Evolutionary conservation across 2,329 filamentous ascomycete species (phyloP).

Genomic region (Diaporthe nobilis): DNA sequence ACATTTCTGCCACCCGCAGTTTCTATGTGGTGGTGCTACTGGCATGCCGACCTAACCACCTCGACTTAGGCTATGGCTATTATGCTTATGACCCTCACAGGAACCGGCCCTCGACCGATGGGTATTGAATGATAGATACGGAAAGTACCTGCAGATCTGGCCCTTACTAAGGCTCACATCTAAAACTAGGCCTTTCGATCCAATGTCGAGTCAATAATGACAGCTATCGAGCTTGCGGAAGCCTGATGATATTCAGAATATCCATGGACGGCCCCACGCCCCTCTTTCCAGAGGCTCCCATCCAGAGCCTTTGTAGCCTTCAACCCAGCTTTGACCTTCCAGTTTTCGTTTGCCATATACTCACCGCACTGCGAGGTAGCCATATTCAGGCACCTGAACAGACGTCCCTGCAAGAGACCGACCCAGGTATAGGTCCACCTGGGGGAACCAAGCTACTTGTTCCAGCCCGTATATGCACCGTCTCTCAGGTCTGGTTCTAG

Average conservation of each 20-base stretch:
- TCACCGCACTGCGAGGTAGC: neutral
- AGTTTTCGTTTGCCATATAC: neutral
- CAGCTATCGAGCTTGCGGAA: neutral
- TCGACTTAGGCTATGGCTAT: neutral
- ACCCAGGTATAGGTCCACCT: neutral
- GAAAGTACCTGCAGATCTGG: neutral
- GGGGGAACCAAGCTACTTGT: neutral
- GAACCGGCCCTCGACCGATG: too few relatives aligned
- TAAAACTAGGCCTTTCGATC: too few relatives aligned
- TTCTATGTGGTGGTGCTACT: neutral
- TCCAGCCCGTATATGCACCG: neutral
- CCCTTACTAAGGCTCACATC: rapidly evolving
- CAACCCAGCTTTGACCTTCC: neutral
- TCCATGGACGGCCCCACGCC: neutral
- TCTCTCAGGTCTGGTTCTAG: neutral
- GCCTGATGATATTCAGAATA: neutral
- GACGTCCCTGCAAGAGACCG: neutral
- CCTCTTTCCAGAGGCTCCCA: neutral
- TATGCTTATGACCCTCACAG: neutral
- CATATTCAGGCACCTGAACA: neutral
- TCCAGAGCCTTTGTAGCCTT: neutral
- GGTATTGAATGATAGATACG: neutral
- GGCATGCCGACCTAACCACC: neutral
- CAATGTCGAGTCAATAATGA: too few relatives aligned
- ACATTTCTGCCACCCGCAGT: neutral